Percentiles rank a stretch among this genome's conserved stretches.
Evolutionary conservation across 2,329 filamentous ascomycete species (phyloP).

Genomic region (Colletotrichum trifolii): DNA sequence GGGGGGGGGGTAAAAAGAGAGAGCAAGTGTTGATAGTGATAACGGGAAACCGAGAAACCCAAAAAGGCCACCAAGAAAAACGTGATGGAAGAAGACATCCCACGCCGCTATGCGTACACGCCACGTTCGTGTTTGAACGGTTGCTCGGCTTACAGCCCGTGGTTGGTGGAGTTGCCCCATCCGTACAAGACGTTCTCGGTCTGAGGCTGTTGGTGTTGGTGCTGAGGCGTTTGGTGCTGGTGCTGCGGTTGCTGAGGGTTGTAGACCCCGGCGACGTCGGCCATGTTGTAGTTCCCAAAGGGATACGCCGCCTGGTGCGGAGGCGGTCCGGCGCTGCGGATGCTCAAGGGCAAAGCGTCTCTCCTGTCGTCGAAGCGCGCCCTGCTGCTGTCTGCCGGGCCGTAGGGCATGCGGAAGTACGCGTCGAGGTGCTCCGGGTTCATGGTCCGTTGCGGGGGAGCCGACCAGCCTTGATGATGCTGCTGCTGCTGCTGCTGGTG

Average conservation of each 20-base stretch:
- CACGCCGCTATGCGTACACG: background rate
- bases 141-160: slow-evolving; percentile 10
- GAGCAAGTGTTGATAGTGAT: too few relatives aligned
- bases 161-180: slow-evolving; percentile 17
- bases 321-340: background rate
- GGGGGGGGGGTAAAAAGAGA: too few relatives aligned
- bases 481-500: background rate
- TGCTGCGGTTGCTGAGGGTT: slow-evolving; percentile 9
- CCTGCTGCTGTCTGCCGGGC: background rate
- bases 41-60: too few relatives aligned
- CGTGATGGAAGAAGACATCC: too few relatives aligned
- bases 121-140: too few relatives aligned
- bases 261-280: slow-evolving; percentile 32
- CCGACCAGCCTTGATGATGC: background rate
- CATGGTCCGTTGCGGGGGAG: too few relatives aligned
- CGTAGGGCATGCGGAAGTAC: background rate
- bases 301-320: slow-evolving; percentile 20
- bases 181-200: slow-evolving; percentile 22
- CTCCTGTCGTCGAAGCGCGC: background rate
- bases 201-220: background rate
- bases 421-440: background rate
- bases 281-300: slow-evolving; percentile 23
- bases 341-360: too few relatives aligned
- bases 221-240: slow-evolving; percentile 8
- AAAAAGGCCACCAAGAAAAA: too few relatives aligned